A percentile compares a stretch with the other conserved stretches of the same genome.
Evolutionary conservation across 768 basidiomycete genomes (phyloP).

Genomic region (Hysterangium stoloniferum): DNA sequence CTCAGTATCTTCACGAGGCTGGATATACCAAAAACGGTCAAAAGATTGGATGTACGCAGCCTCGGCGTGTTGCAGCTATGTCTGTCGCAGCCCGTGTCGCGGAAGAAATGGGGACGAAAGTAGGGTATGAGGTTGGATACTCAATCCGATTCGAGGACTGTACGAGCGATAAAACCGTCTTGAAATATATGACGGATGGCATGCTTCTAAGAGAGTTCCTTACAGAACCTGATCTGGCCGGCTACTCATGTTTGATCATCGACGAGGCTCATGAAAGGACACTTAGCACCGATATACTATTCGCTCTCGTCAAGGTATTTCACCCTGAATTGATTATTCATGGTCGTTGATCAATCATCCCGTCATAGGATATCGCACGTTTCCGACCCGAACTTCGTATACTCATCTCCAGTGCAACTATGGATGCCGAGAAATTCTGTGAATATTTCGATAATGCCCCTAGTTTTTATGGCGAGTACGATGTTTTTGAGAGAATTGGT

Average conservation of each 20-base stretch:
- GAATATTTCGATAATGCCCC: slow-evolving; percentile 97
- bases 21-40: slow-evolving; percentile 84
- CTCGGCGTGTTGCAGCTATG: slow-evolving; percentile 98
- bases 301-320: slow-evolving; percentile 91
- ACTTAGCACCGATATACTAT: slow-evolving; percentile 95
- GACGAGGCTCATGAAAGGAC: slow-evolving; percentile 99
- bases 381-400: slow-evolving; percentile 92
- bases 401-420: slow-evolving; percentile 92
- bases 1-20: slow-evolving; percentile 97
- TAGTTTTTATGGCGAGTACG: slow-evolving; percentile 73
- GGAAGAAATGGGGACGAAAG: slow-evolving; percentile 95
- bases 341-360: slow-evolving; percentile 22
- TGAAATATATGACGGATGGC: slow-evolving; percentile 99
- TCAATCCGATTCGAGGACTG: slow-evolving; percentile 99
- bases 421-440: slow-evolving; percentile 97
- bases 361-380: slow-evolving; percentile 85
- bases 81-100: slow-evolving; percentile 98
- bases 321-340: slow-evolving; percentile 15
- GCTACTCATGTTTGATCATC: slow-evolving; percentile 92
- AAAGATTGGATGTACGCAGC: slow-evolving; percentile 95
- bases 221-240: slow-evolving; percentile 93
- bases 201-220: slow-evolving; percentile 97
- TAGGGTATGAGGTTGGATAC: slow-evolving; percentile 99
- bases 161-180: slow-evolving; percentile 96
- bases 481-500: background rate